Evolutionary conservation across 331 rosid species (phyloP).

Genomic region (Stylosanthes scabra): DNA sequence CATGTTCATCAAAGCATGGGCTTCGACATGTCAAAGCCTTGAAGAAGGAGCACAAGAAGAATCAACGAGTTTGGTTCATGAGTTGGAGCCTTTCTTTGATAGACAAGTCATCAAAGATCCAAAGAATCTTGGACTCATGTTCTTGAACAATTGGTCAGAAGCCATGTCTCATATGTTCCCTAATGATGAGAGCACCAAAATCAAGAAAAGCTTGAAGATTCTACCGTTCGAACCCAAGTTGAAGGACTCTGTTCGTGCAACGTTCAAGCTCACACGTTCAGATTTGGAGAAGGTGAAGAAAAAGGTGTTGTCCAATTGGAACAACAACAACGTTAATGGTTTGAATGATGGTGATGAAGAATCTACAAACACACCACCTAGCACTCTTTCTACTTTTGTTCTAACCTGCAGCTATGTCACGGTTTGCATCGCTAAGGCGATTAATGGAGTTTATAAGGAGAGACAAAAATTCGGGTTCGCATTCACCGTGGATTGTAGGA

Average conservation of each 20-base stretch:
- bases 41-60: not conserved
- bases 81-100: slow-evolving; percentile 29
- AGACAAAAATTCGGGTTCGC: not conserved
- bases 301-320: slow-evolving; percentile 27
- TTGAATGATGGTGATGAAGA: not conserved
- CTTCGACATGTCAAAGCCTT: slow-evolving; percentile 27
- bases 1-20: slow-evolving; percentile 50
- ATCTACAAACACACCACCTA: not conserved
- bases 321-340: not conserved
- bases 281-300: slow-evolving; percentile 45
- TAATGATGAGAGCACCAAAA: not conserved
- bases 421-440: slow-evolving; percentile 48
- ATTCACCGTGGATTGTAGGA: slow-evolving; percentile 41
- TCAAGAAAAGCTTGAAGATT: slow-evolving; percentile 14
- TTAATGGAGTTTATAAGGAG: not conserved
- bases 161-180: not conserved
- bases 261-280: slow-evolving; percentile 36
- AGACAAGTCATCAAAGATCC: slow-evolving; percentile 26
- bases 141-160: accelerated
- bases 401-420: slow-evolving; percentile 27
- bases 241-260: slow-evolving; percentile 34
- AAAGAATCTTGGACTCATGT: not conserved
- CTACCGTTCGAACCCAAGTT: slow-evolving; percentile 18
- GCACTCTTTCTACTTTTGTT: slow-evolving; percentile 44
- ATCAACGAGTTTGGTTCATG: not conserved